Percentiles rank a stretch among this genome's conserved stretches.
Conservation (phyloP, 176 grass and related monocot species). For the Musa itinerans region DNA sequence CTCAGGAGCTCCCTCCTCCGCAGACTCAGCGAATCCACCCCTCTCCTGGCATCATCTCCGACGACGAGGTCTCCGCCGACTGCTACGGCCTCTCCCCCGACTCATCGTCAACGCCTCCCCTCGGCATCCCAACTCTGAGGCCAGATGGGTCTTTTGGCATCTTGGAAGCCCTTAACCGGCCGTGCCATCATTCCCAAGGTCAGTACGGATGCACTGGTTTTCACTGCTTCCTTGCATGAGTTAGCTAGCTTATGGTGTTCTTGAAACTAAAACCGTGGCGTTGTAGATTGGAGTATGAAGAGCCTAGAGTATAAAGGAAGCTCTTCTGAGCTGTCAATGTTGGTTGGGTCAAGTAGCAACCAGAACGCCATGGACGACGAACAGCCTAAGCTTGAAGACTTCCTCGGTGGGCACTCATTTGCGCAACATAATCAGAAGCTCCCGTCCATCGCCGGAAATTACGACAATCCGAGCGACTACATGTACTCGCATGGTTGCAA, state of each 20-base stretch:
- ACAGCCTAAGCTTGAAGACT: conserved; percentile 55
- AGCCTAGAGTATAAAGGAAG: conserved; percentile 13
- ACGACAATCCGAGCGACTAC: neutral
- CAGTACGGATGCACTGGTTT: neutral
- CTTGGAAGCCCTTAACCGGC: conserved; percentile 22
- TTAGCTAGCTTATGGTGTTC: too few species aligned
- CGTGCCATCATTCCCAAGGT: conserved; percentile 10
- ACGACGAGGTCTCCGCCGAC: neutral
- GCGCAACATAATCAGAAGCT: conserved; percentile 4
- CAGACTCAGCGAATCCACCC: neutral
- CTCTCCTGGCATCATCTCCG: neutral
- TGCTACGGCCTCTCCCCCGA: neutral
- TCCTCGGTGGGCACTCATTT: conserved; percentile 31
- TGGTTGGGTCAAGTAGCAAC: conserved; percentile 18
- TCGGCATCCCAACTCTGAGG: neutral
- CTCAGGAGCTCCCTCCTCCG: neutral
- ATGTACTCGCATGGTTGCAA: neutral
- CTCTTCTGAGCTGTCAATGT: conserved; percentile 38
- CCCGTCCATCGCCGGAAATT: neutral
- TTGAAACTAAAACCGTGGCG: too few species aligned
- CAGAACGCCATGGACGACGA: conserved; percentile 18
- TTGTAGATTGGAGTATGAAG: conserved; percentile 38
- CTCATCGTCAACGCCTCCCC: conserved; percentile 5
- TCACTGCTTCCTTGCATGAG: too few species aligned
- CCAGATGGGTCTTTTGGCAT: conserved; percentile 29